Base-by-base conservation (phyloP, 106 monocot genomes). In the Acorus calamus region DNA sequence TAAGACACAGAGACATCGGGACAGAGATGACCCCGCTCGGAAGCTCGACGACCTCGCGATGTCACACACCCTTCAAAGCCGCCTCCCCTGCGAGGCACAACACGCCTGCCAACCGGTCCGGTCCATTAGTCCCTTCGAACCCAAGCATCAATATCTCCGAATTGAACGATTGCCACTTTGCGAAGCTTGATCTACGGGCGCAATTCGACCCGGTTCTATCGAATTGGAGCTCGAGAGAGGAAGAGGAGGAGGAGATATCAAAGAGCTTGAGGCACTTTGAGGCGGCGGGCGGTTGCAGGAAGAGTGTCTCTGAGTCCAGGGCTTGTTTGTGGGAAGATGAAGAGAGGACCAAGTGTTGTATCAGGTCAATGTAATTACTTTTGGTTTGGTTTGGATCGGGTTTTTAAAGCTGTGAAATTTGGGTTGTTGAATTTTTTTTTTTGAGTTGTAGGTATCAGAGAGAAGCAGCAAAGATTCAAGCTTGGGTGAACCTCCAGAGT, bases 381-480 rank as follows among this genome's bases (percentile, higher is more conserved):
- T 14, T 28, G 2, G 3, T 58, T 13, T 42, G 42, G 4, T 58
- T 13, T 42, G 42, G 6, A 47, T 49, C 3, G 42, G n/a, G 50
- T 49, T 41, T 51, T 14, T 13, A 8, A 3, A 51, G 8, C 6
- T 41, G 50, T 2, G 62, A 3, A 14, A 7, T 60, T 56, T 56
- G 4, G 44, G 10, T 14, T 44, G 7, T 14, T 13, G 7, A 5
- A 42, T 11, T 5, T 42, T 3, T 28, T 8, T 12, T 12, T 50
- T 47, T 66, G 48, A 10, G 14, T 72, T 62, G 4, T 59, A 96
- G 94, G 57, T 90, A 85, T 68, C 90, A 90, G 69, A 87, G 82
- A 68, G 90, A 96, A 74, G 90, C 90, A 58, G 90, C 89, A 44
- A 96, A 82, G 66, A 90, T 96, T 53, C 84, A 96, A 64, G 94